Evolutionary conservation across 2,329 filamentous ascomycete species (phyloP).

Genomic region (Phyllosticta citribraziliensis): DNA sequence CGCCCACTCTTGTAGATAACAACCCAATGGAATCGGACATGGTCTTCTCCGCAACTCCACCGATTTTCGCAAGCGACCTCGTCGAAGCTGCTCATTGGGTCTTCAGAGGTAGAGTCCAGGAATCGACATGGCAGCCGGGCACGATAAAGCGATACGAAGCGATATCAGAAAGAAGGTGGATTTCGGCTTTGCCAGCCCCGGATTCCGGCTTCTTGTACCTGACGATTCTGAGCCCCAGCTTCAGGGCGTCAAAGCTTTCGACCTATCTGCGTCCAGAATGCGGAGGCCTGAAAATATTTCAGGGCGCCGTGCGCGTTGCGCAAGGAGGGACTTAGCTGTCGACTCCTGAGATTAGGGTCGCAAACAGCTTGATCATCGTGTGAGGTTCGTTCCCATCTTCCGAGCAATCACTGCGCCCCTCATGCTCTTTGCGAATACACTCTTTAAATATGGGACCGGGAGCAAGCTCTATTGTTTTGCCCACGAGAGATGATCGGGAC

Average conservation of each 20-base stretch:
- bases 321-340: background rate
- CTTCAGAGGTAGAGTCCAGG: background rate
- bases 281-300: background rate
- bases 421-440: too few species aligned
- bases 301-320: background rate
- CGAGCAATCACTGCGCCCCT: too few species aligned
- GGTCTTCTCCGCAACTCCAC: background rate
- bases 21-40: background rate
- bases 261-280: background rate
- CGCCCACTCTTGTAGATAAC: background rate
- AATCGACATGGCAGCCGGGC: background rate
- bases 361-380: background rate
- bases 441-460: too few species aligned
- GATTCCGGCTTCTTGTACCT: background rate
- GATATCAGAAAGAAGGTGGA: background rate
- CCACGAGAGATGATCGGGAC: background rate
- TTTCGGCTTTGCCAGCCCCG: background rate
- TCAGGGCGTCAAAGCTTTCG: background rate
- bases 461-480: too few species aligned
- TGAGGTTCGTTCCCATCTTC: too few species aligned
- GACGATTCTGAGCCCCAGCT: background rate
- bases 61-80: background rate
- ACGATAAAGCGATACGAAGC: background rate
- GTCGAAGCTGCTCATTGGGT: background rate
- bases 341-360: background rate